Evolutionary conservation across 2,329 filamentous ascomycete genomes (phyloP).

Genomic region (Diaporthe longicolla): DNA sequence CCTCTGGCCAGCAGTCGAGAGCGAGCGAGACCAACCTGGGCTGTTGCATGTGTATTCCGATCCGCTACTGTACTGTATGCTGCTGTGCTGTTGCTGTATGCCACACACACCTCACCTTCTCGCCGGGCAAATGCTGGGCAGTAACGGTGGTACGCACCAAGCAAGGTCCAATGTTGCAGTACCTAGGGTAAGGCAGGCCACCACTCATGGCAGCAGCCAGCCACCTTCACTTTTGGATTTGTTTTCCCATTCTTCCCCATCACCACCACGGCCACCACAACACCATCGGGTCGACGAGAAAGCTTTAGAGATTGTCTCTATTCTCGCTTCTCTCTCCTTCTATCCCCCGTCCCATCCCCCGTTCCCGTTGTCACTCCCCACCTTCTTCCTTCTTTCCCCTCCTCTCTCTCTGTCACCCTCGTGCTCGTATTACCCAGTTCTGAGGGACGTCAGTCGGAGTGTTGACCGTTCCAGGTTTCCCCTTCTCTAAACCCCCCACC

Average conservation of each 20-base stretch:
- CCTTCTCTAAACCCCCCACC: slow-evolving; percentile 22
- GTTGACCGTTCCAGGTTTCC: slow-evolving; percentile 42
- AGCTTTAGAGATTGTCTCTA: slow-evolving; percentile 36
- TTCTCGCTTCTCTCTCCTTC: slow-evolving; percentile 30
- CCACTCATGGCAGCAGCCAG: slow-evolving; percentile 17
- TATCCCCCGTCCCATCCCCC: slow-evolving; percentile 28
- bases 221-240: slow-evolving; percentile 22
- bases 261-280: slow-evolving; percentile 18
- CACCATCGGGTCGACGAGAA: slow-evolving; percentile 40
- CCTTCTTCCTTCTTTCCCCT: slow-evolving; percentile 25
- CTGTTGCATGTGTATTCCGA: slow-evolving; percentile 26
- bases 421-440: neutral
- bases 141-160: slow-evolving; percentile 5
- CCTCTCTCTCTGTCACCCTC: neutral
- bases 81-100: slow-evolving; percentile 2
- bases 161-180: neutral
- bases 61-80: slow-evolving; percentile 20
- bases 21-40: slow-evolving; percentile 12
- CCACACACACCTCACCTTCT: too few relatives aligned
- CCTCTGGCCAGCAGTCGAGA: slow-evolving; percentile 16
- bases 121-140: slow-evolving; percentile 10
- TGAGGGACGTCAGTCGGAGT: slow-evolving; percentile 36
- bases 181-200: neutral
- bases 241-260: slow-evolving; percentile 15
- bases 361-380: neutral